Evolutionary conservation across 805 yeast species (phyloP), one percentile per base, ranked within the genome.

Genomic region (Metschnikowia borealis): DNA sequence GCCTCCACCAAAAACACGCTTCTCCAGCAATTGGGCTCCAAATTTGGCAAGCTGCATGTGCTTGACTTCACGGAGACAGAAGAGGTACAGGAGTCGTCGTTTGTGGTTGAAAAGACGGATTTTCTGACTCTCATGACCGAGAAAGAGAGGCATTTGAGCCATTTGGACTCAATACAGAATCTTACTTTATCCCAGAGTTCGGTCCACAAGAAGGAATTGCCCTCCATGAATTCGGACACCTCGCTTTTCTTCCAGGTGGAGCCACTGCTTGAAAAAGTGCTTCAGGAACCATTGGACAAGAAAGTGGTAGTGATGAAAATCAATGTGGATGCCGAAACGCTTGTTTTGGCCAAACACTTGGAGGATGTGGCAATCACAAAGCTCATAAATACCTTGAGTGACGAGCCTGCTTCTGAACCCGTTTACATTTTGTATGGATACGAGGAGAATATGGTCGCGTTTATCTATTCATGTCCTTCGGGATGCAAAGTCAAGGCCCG

Each of bases 401-500:
- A 45, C 6, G 40, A 58, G 3, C 14, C 31, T 10, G 54, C 47
- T 5, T 13, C 75, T 62, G 53, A 89, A 83, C 67, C 88, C 69
- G 61, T 60, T 35, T 90, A 82, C 64, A 80, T 81, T 31, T 55
- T 87, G 23, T 78, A 78, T 62, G 76, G 71, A 44, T 71, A 71
- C 53, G 68, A 69, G 1, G 57, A 56, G 6, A 68, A 63, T 1
- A 66, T 73, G 41, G 58, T 61, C 36, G 80, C 80, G 33, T 90
- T 92, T 65, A 80, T 91, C 32, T 89, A 89, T 64, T 78, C 92
- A 6, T 91, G 97, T 66, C 98, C 99, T 3, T 82, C 95, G 0
- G 90, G 91, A 1, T 85, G 96, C 39, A 84, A 83, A 67, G 94
- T 94, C 38, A 87, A 85, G 66, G 94, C 90, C 47, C 79, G 98